A percentile compares a stretch with the other conserved stretches of the same genome.
phyloP scores from a whole-genome alignment of 371 early-diverging fungal genomes.

The Mortierella sp. region DNA sequence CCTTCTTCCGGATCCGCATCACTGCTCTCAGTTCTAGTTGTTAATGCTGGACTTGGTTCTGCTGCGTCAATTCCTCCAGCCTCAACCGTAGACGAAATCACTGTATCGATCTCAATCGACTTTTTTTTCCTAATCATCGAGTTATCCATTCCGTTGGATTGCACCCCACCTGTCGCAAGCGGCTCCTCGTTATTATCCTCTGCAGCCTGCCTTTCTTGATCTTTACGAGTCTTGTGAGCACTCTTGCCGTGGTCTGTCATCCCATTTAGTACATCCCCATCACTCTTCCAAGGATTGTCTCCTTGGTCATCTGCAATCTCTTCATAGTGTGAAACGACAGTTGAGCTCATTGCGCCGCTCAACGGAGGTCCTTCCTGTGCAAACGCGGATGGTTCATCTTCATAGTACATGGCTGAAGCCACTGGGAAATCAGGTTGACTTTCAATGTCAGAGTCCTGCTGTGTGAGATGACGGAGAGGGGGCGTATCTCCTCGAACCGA shows the following conservation, averaged over 20 bases:
- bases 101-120: slow-evolving; percentile 1
- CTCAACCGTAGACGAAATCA: neutral
- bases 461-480: slow-evolving; percentile 1
- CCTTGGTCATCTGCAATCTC: slow-evolving; percentile 25
- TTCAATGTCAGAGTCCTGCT: slow-evolving; percentile 36
- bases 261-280: slow-evolving; percentile 20
- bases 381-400: slow-evolving; percentile 30
- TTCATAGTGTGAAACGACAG: slow-evolving; percentile 18
- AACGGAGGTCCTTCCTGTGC: slow-evolving; percentile 7
- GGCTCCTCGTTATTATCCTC: neutral
- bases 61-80: neutral
- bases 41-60: slow-evolving; percentile 1
- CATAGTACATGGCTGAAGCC: slow-evolving; percentile 52
- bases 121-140: neutral
- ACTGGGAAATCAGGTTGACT: slow-evolving; percentile 35
- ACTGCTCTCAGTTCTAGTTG: slow-evolving; percentile 5
- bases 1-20: slow-evolving; percentile 4
- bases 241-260: neutral
- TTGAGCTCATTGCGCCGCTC: neutral
- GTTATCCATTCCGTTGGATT: neutral
- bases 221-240: neutral
- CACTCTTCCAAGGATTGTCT: slow-evolving; percentile 42
- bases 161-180: neutral
- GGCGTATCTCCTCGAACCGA: slow-evolving; percentile 11
- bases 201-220: neutral